Percentiles rank a stretch among this genome's conserved stretches.
These are phyloP conservation scores for Cladosporium austrohemisphaericum DNA, from an alignment of 2,329 filamentous ascomycete genomes.

Conservation along the genomic window DNA sequence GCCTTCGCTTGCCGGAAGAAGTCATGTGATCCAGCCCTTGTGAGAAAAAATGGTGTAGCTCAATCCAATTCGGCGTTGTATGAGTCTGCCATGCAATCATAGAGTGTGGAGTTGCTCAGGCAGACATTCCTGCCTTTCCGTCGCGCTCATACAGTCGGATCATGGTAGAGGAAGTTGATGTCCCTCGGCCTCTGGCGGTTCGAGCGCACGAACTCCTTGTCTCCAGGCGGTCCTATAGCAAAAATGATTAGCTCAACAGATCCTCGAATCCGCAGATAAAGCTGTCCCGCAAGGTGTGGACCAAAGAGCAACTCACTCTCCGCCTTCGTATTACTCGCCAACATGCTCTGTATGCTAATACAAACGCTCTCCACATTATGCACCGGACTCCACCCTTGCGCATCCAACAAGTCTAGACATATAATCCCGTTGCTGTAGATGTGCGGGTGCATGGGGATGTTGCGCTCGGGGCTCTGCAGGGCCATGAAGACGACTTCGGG, in stretches of 20 bases:
- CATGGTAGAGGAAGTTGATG: conserved; percentile 92
- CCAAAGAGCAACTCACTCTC: conserved; percentile 68
- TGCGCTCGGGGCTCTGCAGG: conserved; percentile 48
- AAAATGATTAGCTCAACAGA: background rate
- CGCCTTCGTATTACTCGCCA: conserved; percentile 89
- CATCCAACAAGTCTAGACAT: conserved; percentile 86
- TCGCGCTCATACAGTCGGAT: conserved; percentile 56
- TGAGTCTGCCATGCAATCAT: too few species aligned
- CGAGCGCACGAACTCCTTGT: conserved; percentile 79
- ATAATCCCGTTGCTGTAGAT: conserved; percentile 99
- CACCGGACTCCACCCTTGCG: conserved; percentile 89
- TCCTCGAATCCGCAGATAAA: too few species aligned
- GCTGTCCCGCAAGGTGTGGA: too few species aligned
- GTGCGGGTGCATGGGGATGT: conserved; percentile 91
- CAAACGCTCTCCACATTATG: conserved; percentile 96
- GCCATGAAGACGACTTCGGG: conserved; percentile 86
- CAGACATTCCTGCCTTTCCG: too few species aligned
- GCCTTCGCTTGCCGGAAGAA: conserved; percentile 2
- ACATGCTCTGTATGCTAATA: conserved; percentile 97
- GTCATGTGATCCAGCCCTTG: background rate
- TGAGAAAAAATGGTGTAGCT: background rate
- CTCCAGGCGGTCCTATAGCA: conserved; percentile 63
- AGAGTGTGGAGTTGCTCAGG: too few species aligned
- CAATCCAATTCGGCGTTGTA: too few species aligned
- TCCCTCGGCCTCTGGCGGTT: conserved; percentile 79